Base-by-base conservation (phyloP, 192 early-diverging fungal genomes). In the Allomyces macrogynus region DNA sequence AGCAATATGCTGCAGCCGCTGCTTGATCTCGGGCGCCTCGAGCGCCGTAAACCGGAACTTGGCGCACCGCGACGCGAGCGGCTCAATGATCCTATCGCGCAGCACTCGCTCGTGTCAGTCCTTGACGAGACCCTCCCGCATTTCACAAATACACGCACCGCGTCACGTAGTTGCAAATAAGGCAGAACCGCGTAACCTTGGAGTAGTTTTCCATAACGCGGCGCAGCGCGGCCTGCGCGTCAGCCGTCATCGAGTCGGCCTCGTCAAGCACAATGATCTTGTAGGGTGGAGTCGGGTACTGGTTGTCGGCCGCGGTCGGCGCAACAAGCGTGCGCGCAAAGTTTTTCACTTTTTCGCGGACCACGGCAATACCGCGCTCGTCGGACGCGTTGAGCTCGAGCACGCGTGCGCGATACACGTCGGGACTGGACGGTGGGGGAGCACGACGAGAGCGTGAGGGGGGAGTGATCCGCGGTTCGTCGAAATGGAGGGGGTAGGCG, bases 181-280 rank as follows among this genome's bases (percentile, higher is more conserved):
- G 69, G 66, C 95, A 98, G 70, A 98, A 96, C 25, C 95, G 81
- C 1, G 93, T 96, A 22, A 89, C 80, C 60, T 86, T 83, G 24
- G 93, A 91, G 70, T 93, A 95, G 20, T 84, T 89, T 69, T 98
- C 95, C 85, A 98, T 97, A 43, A 87, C 93, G 54, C 95, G 76
- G 24, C 95, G 75, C 61, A 98, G 73, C 14, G 95, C 95, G 1
- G 88, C 81, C 69, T 98, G 95, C 0, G 95, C 95, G 69, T 96
- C 93, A 0, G 73, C 65, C 1, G 95, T 98, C 92, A 98, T 91
- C 1, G 90, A 91, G 73, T 98, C 95, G 0, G 95, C 95, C 74
- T 98, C 95, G 68, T 98, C 95, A 54, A 97, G 78, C 67, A 97
- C 93, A 40, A 97, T 79, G 24, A 97, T 88, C 74, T 97, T 97